Evolutionary conservation across 495 filamentous ascomycete species (phyloP), one percentile per base, ranked within the genome.

Genomic region (Amphirosellinia nigrospora): DNA sequence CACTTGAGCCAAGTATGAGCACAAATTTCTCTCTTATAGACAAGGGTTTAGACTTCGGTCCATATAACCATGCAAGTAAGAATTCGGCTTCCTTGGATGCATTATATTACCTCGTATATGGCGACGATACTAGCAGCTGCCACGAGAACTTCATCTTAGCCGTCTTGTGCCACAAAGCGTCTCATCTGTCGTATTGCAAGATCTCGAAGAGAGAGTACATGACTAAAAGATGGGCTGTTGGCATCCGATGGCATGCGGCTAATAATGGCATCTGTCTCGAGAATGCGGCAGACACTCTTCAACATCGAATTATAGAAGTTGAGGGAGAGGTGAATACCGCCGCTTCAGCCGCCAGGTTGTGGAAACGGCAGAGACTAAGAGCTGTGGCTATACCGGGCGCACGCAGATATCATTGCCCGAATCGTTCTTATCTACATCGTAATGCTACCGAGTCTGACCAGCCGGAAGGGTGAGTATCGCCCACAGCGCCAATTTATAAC

Each of bases 111-210:
- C 30, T 69, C 3, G 9, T 69, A n/a, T 39, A 39, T 32, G 23
- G 23, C 2, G 21, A 28, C 1, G 43, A 28, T 15, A 30, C 28
- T 21, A 4, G 58, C 1, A 52, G 36, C 8, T 10, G 13, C n/a
- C 28, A 34, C 0, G 55, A 36, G 21, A 69, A 69, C 43, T 16
- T 69, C 38, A 62, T 69, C 39, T 32, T 69, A 13, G 43, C 66
- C 19, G 7, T 16, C 43, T 26, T 69, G 26, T 69, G 41, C 43
- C 0, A 52, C n/a, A 8, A n/a, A 3, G 43, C 43, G 48, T 7
- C 5, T 11, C 3, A 34, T 2, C 16, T 69, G 8, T 11, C 39
- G 11, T 0, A 3, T 28, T 61, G 19, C 34, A 19, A 8, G n/a
- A 45, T 62, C 13, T 13, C 28, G 10, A 19, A 61, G 0, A 34